A percentile compares a stretch with the other conserved stretches of the same genome.
phyloP scores from a whole-genome alignment of 1,139 yeast species.

The Debaryomyces robertsiae region DNA sequence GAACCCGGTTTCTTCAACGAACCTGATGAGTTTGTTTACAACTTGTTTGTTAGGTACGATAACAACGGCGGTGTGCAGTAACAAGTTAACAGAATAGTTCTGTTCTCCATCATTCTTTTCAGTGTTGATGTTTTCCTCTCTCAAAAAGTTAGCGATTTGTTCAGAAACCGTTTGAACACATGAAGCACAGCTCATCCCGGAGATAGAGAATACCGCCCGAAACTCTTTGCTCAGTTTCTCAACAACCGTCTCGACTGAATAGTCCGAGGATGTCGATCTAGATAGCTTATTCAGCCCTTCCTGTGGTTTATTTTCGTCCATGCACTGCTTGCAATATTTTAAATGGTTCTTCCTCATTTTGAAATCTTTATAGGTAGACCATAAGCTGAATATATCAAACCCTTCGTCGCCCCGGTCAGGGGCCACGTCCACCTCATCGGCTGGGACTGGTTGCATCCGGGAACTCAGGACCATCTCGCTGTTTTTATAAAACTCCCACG shows the following conservation, averaged over 20 bases:
- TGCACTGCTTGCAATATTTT: slow-evolving; percentile 37
- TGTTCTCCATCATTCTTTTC: slow-evolving; percentile 25
- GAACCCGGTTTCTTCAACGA: slow-evolving; percentile 58
- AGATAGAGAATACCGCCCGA: slow-evolving; percentile 56
- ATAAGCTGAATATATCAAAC: slow-evolving; percentile 18
- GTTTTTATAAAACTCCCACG: slow-evolving; percentile 35
- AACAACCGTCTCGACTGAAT: slow-evolving; percentile 32
- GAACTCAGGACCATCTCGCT: slow-evolving; percentile 20
- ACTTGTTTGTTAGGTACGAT: slow-evolving; percentile 54
- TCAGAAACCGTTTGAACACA: slow-evolving; percentile 53
- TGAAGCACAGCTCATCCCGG: slow-evolving; percentile 70
- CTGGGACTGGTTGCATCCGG: slow-evolving; percentile 1
- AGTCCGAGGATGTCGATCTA: too few species aligned
- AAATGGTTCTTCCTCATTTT: slow-evolving; percentile 25
- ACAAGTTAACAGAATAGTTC: slow-evolving; percentile 42
- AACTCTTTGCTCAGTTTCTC: slow-evolving; percentile 30
- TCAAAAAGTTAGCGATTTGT: slow-evolving; percentile 40
- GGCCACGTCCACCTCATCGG: background rate
- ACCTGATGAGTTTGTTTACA: slow-evolving; percentile 50
- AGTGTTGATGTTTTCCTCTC: slow-evolving; percentile 13
- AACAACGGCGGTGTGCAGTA: slow-evolving; percentile 47
- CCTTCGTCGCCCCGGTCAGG: slow-evolving; percentile 17
- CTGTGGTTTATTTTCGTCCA: slow-evolving; percentile 17
- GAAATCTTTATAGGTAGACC: slow-evolving; percentile 16
- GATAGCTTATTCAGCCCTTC: slow-evolving; percentile 2